phyloP scores from a whole-genome alignment of 2,329 filamentous ascomycete genomes.

The Aureobasidium subglaciale region DNA sequence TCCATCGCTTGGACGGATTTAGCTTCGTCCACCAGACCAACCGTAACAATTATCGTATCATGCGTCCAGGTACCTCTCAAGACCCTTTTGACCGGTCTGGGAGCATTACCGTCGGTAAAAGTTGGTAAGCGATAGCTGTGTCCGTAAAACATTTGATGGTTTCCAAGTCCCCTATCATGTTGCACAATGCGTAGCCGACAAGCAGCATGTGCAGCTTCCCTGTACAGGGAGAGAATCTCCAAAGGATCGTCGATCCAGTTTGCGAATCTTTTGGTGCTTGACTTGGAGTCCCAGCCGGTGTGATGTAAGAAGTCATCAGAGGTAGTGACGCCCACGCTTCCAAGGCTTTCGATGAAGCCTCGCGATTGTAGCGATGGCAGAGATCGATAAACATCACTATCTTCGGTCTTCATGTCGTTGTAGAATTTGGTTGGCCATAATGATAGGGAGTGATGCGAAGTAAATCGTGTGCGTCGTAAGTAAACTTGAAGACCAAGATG shows the following conservation, averaged over 20 bases:
- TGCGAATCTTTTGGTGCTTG: neutral
- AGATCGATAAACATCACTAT: neutral
- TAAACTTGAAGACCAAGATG: neutral
- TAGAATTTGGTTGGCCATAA: neutral
- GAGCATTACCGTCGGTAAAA: slow-evolving; percentile 2
- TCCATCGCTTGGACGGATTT: neutral
- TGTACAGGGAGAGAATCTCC: neutral
- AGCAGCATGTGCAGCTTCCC: neutral
- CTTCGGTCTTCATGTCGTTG: neutral
- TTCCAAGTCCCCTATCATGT: neutral
- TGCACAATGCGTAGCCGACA: neutral
- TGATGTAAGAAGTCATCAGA: slow-evolving; percentile 4
- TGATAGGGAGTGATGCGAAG: neutral
- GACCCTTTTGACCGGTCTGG: neutral
- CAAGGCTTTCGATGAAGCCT: neutral
- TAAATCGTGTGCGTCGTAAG: neutral
- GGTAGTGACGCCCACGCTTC: neutral
- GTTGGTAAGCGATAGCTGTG: neutral
- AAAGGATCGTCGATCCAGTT: neutral
- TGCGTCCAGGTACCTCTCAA: slow-evolving; percentile 4
- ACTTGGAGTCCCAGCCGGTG: neutral
- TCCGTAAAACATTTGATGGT: neutral
- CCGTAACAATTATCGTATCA: neutral
- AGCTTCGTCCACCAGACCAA: neutral
- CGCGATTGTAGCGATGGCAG: neutral